These are phyloP conservation scores for Diplodia mutila DNA, from an alignment of 2,329 filamentous ascomycete genomes.

Conservation along the genomic window DNA sequence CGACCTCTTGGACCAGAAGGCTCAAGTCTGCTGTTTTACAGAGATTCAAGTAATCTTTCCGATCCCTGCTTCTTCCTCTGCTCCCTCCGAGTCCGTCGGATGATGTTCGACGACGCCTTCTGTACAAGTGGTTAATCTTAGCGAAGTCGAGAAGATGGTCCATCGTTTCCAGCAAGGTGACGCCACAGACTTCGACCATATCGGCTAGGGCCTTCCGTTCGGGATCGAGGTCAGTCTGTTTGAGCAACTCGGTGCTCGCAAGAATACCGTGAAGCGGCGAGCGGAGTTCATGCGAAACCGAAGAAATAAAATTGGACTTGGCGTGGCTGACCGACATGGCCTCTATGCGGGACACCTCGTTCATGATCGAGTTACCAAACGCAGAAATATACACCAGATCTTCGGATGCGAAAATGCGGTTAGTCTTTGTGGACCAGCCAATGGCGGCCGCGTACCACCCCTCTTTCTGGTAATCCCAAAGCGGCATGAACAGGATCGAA, in stretches of 20 bases:
- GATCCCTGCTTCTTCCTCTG: background rate
- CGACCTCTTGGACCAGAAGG: constrained; percentile 13
- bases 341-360: constrained; percentile 45
- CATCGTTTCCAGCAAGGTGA: constrained; percentile 55
- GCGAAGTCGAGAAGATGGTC: constrained; percentile 49
- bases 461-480: constrained; percentile 56
- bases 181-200: constrained; percentile 55
- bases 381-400: constrained; percentile 46
- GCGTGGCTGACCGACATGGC: constrained; percentile 48
- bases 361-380: constrained; percentile 50
- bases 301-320: constrained; percentile 58
- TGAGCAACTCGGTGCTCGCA: constrained; percentile 54
- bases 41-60: background rate
- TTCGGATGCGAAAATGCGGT: constrained; percentile 39
- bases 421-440: constrained; percentile 41
- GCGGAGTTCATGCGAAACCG: constrained; percentile 58
- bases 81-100: background rate
- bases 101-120: background rate
- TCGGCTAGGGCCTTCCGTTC: constrained; percentile 50
- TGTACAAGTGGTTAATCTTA: constrained; percentile 49
- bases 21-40: constrained; percentile 1
- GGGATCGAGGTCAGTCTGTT: constrained; percentile 47
- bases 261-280: constrained; percentile 44
- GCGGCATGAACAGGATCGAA: constrained; percentile 55
- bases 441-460: constrained; percentile 53